Conservation (phyloP, 2,329 filamentous ascomycete species). For the Diaporthe helianthi region DNA sequence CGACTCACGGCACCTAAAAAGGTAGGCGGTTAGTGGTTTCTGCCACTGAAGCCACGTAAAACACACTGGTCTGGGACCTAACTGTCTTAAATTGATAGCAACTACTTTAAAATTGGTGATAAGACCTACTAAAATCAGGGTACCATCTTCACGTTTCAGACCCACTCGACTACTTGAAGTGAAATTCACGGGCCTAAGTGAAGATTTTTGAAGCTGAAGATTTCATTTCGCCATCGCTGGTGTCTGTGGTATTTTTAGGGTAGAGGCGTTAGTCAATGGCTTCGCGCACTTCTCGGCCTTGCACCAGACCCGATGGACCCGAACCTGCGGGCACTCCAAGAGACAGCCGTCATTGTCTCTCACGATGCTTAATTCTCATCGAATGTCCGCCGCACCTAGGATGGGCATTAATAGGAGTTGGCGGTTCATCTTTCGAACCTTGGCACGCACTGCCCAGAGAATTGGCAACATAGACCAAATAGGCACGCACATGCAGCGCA, state of each 20-base stretch:
- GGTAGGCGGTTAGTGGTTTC: too few species aligned
- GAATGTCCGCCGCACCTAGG: slow-evolving; percentile 8
- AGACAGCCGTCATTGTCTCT: neutral
- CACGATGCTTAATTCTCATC: slow-evolving; percentile 11
- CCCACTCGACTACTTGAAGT: too few species aligned
- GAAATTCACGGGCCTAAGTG: too few species aligned
- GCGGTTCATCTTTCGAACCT: slow-evolving; percentile 17
- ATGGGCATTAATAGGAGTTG: slow-evolving; percentile 9
- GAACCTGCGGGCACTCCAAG: neutral
- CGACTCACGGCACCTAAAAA: too few species aligned
- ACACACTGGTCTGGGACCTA: too few species aligned
- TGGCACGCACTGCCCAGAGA: slow-evolving; percentile 19
- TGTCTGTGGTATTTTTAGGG: slow-evolving; percentile 5
- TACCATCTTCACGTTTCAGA: too few species aligned
- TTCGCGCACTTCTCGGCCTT: slow-evolving; percentile 26
- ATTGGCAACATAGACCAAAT: slow-evolving; percentile 16
- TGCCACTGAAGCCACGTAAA: too few species aligned
- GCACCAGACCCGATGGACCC: slow-evolving; percentile 25
- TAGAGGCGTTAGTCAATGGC: slow-evolving; percentile 18
- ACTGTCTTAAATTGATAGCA: too few species aligned
- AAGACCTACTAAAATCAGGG: too few species aligned
- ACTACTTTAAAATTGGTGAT: too few species aligned
- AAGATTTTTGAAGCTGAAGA: too few species aligned
- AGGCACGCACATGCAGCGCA: slow-evolving; percentile 4
- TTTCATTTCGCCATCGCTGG: too few species aligned